Percentiles rank a stretch among this genome's conserved stretches.
Evolutionary conservation across 1,284 basidiomycete species (phyloP).

Genomic region (Meira miltonrushii): DNA sequence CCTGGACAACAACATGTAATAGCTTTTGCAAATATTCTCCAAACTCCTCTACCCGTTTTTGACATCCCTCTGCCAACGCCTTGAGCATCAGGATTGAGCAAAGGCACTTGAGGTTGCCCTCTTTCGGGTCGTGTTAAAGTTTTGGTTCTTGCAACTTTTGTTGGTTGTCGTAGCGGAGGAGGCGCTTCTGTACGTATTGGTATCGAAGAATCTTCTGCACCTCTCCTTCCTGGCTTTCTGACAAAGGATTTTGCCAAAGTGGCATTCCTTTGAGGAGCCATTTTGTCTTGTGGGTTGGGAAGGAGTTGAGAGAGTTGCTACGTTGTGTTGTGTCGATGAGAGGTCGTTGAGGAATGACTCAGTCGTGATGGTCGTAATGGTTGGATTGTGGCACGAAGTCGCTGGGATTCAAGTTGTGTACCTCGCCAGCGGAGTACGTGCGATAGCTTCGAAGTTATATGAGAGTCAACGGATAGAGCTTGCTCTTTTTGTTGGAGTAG

Average conservation of each 20-base stretch:
- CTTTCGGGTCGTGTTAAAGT: slow-evolving; percentile 69
- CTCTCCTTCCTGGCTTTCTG: slow-evolving; percentile 29
- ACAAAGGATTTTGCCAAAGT: slow-evolving; percentile 43
- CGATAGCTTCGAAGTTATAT: no score
- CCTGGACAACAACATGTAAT: slow-evolving; percentile 49
- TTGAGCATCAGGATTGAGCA: slow-evolving; percentile 62
- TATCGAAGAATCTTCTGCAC: slow-evolving; percentile 32
- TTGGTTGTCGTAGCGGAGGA: slow-evolving; percentile 47
- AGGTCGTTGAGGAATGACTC: not conserved
- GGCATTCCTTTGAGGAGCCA: slow-evolving; percentile 9
- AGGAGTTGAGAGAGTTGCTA: not conserved
- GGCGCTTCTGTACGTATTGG: slow-evolving; percentile 42
- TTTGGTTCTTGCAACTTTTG: slow-evolving; percentile 52
- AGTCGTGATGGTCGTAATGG: not conserved
- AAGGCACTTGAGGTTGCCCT: slow-evolving; percentile 63
- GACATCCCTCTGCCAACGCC: slow-evolving; percentile 17
- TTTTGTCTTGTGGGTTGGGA: not conserved
- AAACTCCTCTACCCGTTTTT: slow-evolving; percentile 21
- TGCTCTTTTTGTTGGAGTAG: no score
- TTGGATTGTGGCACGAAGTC: no score
- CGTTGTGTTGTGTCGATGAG: not conserved
- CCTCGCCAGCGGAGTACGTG: no score
- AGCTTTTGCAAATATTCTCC: slow-evolving; percentile 28
- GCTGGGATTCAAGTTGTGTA: no score
- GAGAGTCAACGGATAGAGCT: no score